These are phyloP conservation scores for Monosporascus sp. DNA, from an alignment of 2,329 filamentous ascomycete genomes.

Conservation along the genomic window DNA sequence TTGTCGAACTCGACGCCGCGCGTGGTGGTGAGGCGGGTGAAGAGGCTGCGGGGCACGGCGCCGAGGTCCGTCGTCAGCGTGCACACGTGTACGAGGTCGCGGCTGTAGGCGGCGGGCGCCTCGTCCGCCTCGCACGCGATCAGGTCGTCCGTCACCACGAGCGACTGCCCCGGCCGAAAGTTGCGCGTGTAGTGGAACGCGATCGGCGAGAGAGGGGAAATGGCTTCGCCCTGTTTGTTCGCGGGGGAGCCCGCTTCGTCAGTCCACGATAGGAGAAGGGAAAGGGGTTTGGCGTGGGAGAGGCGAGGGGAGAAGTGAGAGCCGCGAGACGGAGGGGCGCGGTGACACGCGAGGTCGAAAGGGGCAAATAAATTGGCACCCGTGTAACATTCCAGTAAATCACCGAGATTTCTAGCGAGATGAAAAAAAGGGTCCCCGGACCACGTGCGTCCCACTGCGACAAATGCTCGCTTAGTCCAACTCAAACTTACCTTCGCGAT, in stretches of 20 bases:
- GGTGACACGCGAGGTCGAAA: too few relatives aligned
- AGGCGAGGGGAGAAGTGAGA: background rate
- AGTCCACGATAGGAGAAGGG: background rate
- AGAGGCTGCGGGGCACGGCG: conserved; percentile 66
- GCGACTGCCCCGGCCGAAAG: conserved; percentile 71
- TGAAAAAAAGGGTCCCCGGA: background rate
- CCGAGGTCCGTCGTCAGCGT: conserved; percentile 76
- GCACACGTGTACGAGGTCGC: conserved; percentile 66
- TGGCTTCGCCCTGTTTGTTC: conserved; percentile 56
- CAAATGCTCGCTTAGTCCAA: too few relatives aligned
- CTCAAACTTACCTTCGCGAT: conserved; percentile 60
- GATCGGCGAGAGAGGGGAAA: conserved; percentile 68
- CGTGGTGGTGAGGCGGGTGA: conserved; percentile 72
- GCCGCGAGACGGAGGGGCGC: background rate
- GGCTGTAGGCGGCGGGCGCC: conserved; percentile 54
- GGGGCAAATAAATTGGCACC: too few relatives aligned
- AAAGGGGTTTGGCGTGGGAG: background rate
- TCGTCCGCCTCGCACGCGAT: conserved; percentile 69
- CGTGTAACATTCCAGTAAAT: too few relatives aligned
- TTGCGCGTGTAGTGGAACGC: conserved; percentile 84
- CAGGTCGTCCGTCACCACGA: conserved; percentile 73
- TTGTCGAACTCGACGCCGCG: conserved; percentile 78
- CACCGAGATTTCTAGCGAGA: too few relatives aligned
- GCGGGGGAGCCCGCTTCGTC: too few relatives aligned
- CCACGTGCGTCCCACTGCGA: too few relatives aligned